Evolutionary conservation across 495 filamentous ascomycete species (phyloP).

Genomic region (Penicillium lagena): DNA sequence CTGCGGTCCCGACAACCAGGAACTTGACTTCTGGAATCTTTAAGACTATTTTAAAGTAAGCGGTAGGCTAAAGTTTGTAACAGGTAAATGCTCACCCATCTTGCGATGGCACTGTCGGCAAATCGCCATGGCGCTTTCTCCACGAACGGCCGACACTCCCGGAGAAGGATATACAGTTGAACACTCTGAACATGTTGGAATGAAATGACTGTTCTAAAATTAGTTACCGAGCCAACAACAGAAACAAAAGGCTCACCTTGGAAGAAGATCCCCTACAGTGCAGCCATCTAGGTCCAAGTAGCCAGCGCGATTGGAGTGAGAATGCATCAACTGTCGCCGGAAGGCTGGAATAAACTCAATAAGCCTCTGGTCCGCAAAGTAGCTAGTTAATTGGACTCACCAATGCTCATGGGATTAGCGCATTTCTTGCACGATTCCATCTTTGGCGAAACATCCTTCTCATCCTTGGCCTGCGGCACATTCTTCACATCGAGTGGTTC

Average conservation of each 20-base stretch:
- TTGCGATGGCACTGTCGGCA: slow-evolving; percentile 79
- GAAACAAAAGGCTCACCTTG: slow-evolving; percentile 46
- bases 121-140: slow-evolving; percentile 68
- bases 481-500: slow-evolving; percentile 64
- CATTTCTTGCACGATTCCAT: slow-evolving; percentile 70
- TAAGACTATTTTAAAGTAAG: slow-evolving; percentile 38
- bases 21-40: slow-evolving; percentile 77
- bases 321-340: slow-evolving; percentile 70
- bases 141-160: slow-evolving; percentile 65
- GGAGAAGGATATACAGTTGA: slow-evolving; percentile 59
- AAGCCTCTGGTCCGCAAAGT: background rate
- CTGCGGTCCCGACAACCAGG: slow-evolving; percentile 57
- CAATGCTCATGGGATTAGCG: slow-evolving; percentile 57
- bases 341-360: slow-evolving; percentile 41
- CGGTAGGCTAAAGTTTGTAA: background rate
- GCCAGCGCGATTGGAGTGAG: slow-evolving; percentile 67
- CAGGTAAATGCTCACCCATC: slow-evolving; percentile 50
- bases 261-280: slow-evolving; percentile 71
- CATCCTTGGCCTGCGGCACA: slow-evolving; percentile 45
- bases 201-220: slow-evolving; percentile 53
- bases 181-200: slow-evolving; percentile 76
- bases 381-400: slow-evolving; percentile 14
- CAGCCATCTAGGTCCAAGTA: slow-evolving; percentile 81
- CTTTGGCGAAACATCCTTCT: slow-evolving; percentile 26
- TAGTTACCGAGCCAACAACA: background rate